These are phyloP conservation scores for Cytospora piceae DNA, from an alignment of 2,329 filamentous ascomycete species.

Conservation along the genomic window DNA sequence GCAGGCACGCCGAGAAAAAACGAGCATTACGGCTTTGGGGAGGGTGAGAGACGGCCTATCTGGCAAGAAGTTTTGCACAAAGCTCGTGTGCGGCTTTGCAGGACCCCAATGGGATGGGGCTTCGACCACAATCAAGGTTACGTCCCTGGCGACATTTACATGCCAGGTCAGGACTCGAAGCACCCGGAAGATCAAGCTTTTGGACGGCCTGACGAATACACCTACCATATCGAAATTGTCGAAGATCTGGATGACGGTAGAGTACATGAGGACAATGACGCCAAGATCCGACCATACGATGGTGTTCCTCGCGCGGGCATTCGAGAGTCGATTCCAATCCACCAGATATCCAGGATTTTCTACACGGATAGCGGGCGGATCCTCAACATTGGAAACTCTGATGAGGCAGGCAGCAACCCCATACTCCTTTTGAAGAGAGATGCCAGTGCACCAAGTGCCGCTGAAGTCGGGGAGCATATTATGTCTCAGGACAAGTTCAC, in stretches of 20 bases:
- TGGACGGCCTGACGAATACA: conserved; percentile 53
- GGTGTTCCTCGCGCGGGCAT: conserved; percentile 51
- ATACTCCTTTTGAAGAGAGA: conserved; percentile 77
- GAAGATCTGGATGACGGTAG: conserved; percentile 74
- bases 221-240: conserved; percentile 79
- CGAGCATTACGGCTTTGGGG: conserved; percentile 50
- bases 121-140: conserved; percentile 47
- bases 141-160: conserved; percentile 28
- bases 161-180: conserved; percentile 5
- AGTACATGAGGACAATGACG: conserved; percentile 49
- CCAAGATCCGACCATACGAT: conserved; percentile 42
- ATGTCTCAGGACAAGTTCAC: conserved; percentile 1
- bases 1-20: conserved; percentile 45
- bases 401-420: conserved; percentile 64
- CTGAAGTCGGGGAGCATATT: conserved; percentile 40
- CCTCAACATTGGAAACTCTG: conserved; percentile 69
- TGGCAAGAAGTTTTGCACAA: conserved; percentile 99
- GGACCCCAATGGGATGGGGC: conserved; percentile 62
- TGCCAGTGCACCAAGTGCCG: conserved; percentile 62
- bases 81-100: conserved; percentile 77
- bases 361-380: conserved; percentile 91
- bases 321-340: conserved; percentile 56
- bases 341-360: conserved; percentile 82
- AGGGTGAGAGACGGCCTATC: conserved; percentile 66
- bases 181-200: conserved; percentile 33